Percentiles rank a stretch among this genome's conserved stretches.
Conservation (phyloP, 129 eudicot genomes). For the Centrapalus pauciflorus region DNA sequence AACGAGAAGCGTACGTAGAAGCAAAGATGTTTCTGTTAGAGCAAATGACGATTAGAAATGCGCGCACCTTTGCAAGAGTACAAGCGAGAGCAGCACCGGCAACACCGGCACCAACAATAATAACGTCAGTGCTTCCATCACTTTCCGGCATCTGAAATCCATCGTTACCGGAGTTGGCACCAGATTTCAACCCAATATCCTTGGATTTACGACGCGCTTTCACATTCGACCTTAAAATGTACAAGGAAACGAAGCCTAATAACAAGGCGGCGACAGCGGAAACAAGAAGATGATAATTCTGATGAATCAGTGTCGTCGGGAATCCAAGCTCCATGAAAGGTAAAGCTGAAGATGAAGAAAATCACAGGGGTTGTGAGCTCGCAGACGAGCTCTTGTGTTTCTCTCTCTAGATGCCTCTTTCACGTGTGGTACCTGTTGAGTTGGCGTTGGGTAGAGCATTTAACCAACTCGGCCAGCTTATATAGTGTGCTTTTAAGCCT, state of each 20-base stretch:
- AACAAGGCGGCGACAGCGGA: constrained; percentile 40
- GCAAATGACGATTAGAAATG: not conserved
- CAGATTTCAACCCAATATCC: not conserved
- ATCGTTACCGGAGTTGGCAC: constrained; percentile 11
- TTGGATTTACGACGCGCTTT: constrained; percentile 22
- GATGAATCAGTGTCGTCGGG: constrained; percentile 25
- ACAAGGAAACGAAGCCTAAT: constrained; percentile 30
- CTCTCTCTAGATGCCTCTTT: not conserved
- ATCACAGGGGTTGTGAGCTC: not conserved
- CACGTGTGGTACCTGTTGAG: not conserved
- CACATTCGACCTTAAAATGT: constrained; percentile 18
- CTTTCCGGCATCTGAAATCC: constrained; percentile 12
- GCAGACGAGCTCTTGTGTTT: not conserved
- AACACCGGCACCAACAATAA: constrained; percentile 64
- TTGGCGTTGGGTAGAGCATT: constrained; percentile 4
- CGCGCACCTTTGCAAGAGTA: constrained; percentile 53
- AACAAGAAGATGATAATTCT: constrained; percentile 27
- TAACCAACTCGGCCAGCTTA: not conserved
- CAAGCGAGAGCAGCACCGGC: constrained; percentile 71
- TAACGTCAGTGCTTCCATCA: constrained; percentile 42
- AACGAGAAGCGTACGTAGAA: constrained; percentile 12
- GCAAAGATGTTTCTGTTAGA: constrained; percentile 17
- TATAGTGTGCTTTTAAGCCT: not conserved
- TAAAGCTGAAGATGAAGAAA: not conserved
- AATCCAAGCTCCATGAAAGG: constrained; percentile 14